phyloP scores from a whole-genome alignment of 257 asterid genomes.

The Salvia miltiorrhiza region DNA sequence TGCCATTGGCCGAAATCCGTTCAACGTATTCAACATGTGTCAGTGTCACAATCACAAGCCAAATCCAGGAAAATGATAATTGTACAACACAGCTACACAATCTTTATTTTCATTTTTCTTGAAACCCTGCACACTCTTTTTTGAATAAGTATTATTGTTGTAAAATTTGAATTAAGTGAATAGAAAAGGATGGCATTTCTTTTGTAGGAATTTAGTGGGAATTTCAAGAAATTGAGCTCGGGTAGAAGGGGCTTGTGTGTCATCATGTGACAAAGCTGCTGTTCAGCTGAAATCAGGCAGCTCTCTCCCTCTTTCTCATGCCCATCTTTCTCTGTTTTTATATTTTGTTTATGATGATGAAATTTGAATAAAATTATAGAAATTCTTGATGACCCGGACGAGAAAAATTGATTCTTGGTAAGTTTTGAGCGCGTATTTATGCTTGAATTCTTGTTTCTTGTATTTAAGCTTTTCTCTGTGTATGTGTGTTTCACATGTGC shows the following conservation, averaged over 20 bases:
- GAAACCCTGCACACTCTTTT: not conserved
- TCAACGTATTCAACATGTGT: not conserved
- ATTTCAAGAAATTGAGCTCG: constrained; percentile 13
- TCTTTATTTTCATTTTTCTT: not conserved
- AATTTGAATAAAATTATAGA: not conserved
- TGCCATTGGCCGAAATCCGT: not conserved
- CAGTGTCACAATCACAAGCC: not conserved
- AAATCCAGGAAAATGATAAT: not conserved
- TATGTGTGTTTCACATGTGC: constrained; percentile 16
- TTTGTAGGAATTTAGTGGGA: constrained; percentile 3
- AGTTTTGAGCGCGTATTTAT: not conserved
- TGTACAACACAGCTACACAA: not conserved
- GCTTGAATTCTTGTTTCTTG: not conserved
- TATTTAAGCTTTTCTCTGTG: not conserved
- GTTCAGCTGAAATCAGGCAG: constrained; percentile 22
- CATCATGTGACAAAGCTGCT: constrained; percentile 20
- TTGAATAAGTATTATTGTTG: not conserved
- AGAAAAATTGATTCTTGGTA: constrained; percentile 6
- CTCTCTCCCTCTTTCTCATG: not conserved
- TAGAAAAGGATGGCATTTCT: not conserved
- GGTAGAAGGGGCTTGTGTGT: constrained; percentile 12
- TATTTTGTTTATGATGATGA: not conserved
- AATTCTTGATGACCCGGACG: constrained; percentile 23
- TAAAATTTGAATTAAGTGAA: not conserved
- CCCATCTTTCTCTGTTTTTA: not conserved